Evolutionary conservation across 176 grass and related monocot species (phyloP).

Genomic region (Musa schizocarpa): DNA sequence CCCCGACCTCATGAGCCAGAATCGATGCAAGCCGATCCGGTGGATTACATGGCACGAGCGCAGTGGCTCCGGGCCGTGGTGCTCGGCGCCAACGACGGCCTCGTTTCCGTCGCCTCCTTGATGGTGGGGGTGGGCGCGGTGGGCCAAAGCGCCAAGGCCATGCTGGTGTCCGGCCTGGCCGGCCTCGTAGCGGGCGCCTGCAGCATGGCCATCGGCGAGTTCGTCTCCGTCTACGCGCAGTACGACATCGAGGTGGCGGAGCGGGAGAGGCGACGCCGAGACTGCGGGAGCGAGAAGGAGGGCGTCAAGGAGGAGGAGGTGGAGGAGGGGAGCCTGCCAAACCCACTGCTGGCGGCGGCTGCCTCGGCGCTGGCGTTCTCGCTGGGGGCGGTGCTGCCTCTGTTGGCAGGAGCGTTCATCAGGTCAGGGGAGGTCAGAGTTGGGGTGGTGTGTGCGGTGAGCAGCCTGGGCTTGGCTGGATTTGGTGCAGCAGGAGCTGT

Average conservation of each 20-base stretch:
- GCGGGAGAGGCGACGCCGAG: conserved; percentile 3
- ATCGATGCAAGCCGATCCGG: neutral
- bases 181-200: conserved; percentile 85
- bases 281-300: neutral
- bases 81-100: conserved; percentile 89
- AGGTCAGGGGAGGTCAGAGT: conserved; percentile 24
- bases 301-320: neutral
- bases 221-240: conserved; percentile 85
- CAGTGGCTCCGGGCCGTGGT: conserved; percentile 95
- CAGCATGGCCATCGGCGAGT: conserved; percentile 98
- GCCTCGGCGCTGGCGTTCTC: conserved; percentile 78
- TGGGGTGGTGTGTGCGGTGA: conserved; percentile 41
- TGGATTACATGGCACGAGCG: conserved; percentile 66
- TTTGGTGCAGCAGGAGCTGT: conserved; percentile 57
- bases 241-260: conserved; percentile 73
- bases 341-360: conserved; percentile 48
- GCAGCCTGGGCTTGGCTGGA: conserved; percentile 39
- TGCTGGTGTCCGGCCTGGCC: conserved; percentile 69
- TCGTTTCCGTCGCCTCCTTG: conserved; percentile 84
- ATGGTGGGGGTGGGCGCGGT: conserved; percentile 85
- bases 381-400: conserved; percentile 52
- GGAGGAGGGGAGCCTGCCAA: conserved; percentile 37
- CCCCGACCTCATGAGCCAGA: neutral
- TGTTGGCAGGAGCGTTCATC: conserved; percentile 57
- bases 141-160: conserved; percentile 30